phyloP scores from a whole-genome alignment of 345 rosid species.

The Salix dunnii region DNA sequence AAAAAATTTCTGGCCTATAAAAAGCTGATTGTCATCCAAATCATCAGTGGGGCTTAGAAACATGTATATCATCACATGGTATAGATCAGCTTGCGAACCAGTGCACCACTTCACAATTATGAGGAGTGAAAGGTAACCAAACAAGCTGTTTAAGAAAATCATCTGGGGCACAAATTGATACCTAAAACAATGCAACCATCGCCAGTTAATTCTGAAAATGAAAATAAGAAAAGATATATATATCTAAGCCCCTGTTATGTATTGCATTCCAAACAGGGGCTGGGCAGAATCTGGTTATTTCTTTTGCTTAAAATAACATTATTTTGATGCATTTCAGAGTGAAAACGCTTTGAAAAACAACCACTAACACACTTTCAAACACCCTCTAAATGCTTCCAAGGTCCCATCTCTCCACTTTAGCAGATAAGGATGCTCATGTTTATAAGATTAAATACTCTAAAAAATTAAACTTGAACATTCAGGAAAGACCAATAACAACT shows the following conservation, averaged over 20 bases:
- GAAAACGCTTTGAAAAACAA: too few relatives aligned
- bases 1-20: slow-evolving; percentile 51
- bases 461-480: background rate
- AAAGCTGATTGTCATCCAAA: slow-evolving; percentile 84
- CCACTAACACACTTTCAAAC: too few relatives aligned
- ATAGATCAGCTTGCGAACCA: slow-evolving; percentile 90
- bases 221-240: background rate
- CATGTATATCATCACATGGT: slow-evolving; percentile 96
- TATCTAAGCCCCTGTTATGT: too few relatives aligned
- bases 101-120: slow-evolving; percentile 86
- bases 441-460: background rate
- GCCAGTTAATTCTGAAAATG: background rate
- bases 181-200: slow-evolving; percentile 44
- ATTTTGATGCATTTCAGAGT: too few relatives aligned
- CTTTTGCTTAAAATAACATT: too few relatives aligned
- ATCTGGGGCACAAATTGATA: slow-evolving; percentile 92
- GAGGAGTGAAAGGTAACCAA: slow-evolving; percentile 87
- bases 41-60: slow-evolving; percentile 91
- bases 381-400: background rate
- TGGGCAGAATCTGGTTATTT: too few relatives aligned
- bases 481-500: background rate
- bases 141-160: slow-evolving; percentile 83
- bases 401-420: background rate
- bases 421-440: background rate
- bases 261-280: too few relatives aligned